Evolutionary conservation across 2,329 filamentous ascomycete genomes (phyloP).

Genomic region (Hymenoscyphus salicellus): DNA sequence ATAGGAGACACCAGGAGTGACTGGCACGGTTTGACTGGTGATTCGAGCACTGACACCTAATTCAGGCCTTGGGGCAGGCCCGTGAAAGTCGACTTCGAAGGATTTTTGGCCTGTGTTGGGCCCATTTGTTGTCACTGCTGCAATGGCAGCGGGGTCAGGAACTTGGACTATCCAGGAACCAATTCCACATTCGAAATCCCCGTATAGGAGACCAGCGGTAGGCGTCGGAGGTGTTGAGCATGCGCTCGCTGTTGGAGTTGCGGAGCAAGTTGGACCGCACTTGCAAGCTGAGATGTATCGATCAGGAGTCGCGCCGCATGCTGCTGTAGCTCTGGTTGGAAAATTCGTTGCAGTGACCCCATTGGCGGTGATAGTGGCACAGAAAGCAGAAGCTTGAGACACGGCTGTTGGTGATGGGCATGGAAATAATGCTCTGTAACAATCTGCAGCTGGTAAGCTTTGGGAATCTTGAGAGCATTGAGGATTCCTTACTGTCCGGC

Average conservation of each 20-base stretch:
- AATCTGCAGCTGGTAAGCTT: background rate
- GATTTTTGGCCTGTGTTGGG: background rate
- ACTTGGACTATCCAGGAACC: background rate
- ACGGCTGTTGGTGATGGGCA: background rate
- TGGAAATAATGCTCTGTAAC: constrained; percentile 1
- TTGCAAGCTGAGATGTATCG: constrained; percentile 10
- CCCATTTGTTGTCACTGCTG: background rate
- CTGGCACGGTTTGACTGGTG: background rate
- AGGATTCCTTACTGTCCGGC: background rate
- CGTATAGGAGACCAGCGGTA: constrained; percentile 4
- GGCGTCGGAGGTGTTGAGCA: background rate
- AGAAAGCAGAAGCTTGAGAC: constrained; percentile 6
- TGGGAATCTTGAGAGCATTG: background rate
- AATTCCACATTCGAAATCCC: constrained; percentile 6
- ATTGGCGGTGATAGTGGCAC: constrained; percentile 2
- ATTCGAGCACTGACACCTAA: background rate
- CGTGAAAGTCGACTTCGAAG: constrained; percentile 2
- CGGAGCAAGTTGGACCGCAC: constrained; percentile 4
- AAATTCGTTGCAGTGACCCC: constrained; percentile 4
- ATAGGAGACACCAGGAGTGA: background rate
- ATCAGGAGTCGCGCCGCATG: constrained; percentile 3
- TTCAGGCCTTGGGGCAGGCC: background rate
- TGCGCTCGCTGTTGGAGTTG: background rate
- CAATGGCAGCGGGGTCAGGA: constrained; percentile 3
- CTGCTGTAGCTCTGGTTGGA: background rate